These are phyloP conservation scores for Phyllosticta citrichinensis DNA, from an alignment of 2,329 filamentous ascomycete genomes.

Conservation along the genomic window DNA sequence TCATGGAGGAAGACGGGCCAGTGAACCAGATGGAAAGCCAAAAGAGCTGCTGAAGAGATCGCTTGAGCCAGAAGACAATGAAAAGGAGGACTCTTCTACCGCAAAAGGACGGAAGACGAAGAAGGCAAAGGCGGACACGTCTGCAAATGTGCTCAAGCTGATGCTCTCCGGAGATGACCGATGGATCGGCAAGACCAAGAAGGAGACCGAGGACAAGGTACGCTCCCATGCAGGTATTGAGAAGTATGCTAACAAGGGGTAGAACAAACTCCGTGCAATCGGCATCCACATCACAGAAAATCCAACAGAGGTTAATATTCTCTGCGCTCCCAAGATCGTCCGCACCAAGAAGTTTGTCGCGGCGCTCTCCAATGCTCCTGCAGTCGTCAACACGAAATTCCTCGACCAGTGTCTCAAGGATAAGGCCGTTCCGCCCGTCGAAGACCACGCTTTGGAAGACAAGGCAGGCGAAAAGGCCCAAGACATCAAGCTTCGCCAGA, in stretches of 20 bases:
- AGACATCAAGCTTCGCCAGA: slow-evolving; percentile 57
- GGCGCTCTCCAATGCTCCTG: slow-evolving; percentile 70
- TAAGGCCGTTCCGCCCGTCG: slow-evolving; percentile 52
- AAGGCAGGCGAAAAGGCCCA: slow-evolving; percentile 61
- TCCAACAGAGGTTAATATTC: slow-evolving; percentile 65
- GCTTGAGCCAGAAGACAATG: slow-evolving; percentile 30
- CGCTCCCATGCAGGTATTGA: slow-evolving; percentile 21
- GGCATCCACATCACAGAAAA: slow-evolving; percentile 76
- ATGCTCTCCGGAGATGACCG: slow-evolving; percentile 74
- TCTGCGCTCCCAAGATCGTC: slow-evolving; percentile 77
- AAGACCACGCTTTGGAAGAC: slow-evolving; percentile 62
- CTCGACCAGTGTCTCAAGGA: slow-evolving; percentile 66
- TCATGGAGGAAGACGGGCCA: slow-evolving; percentile 39
- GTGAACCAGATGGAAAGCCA: slow-evolving; percentile 25
- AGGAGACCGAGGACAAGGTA: slow-evolving; percentile 72
- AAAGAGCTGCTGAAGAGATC: slow-evolving; percentile 36
- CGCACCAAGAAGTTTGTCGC: slow-evolving; percentile 91
- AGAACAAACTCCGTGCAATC: slow-evolving; percentile 73
- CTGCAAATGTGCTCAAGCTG: slow-evolving; percentile 62
- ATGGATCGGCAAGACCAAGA: slow-evolving; percentile 65
- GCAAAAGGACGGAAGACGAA: slow-evolving; percentile 48
- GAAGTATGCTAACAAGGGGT: background rate
- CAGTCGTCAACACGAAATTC: slow-evolving; percentile 67
- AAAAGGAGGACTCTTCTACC: slow-evolving; percentile 31
- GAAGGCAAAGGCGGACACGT: slow-evolving; percentile 37